Conservation (phyloP, 306 rosid genomes). For the Trifolium fragiferum region DNA sequence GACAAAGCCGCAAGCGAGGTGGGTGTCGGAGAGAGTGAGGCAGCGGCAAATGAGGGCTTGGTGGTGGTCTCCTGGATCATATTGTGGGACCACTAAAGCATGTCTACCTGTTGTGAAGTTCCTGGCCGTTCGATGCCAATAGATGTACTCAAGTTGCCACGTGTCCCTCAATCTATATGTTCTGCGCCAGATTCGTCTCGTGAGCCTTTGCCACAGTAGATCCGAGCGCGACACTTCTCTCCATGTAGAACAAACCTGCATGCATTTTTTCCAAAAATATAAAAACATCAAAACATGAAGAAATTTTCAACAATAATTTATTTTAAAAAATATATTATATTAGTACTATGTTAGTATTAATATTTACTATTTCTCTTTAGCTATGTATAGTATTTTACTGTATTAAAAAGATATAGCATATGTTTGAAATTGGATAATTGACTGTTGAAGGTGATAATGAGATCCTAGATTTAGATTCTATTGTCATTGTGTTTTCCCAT, state of each 20-base stretch:
- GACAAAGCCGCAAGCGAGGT: conserved; percentile 79
- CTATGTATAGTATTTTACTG: too few relatives aligned
- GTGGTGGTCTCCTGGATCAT: conserved; percentile 50
- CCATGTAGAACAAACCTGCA: conserved; percentile 94
- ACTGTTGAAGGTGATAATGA: background rate
- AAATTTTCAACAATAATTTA: background rate
- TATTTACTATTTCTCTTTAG: too few relatives aligned
- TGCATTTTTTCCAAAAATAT: background rate
- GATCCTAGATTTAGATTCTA: too few relatives aligned
- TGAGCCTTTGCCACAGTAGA: conserved; percentile 64
- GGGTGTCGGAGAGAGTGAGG: conserved; percentile 67
- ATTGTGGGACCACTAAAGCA: conserved; percentile 37
- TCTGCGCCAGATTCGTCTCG: conserved; percentile 72
- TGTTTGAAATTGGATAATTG: background rate
- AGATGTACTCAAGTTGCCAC: conserved; percentile 71
- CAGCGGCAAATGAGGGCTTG: conserved; percentile 63
- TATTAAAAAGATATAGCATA: too few relatives aligned
- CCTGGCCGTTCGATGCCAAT: conserved; percentile 72
- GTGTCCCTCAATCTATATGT: conserved; percentile 43
- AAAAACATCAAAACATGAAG: conserved; percentile 2
- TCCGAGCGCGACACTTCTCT: conserved; percentile 72
- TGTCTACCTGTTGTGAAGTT: conserved; percentile 51
- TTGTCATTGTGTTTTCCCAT: background rate
- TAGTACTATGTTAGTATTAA: too few relatives aligned
- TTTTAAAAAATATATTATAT: too few relatives aligned